Conservation (phyloP, 148 eudicot genomes). For the Spergularia marina region DNA sequence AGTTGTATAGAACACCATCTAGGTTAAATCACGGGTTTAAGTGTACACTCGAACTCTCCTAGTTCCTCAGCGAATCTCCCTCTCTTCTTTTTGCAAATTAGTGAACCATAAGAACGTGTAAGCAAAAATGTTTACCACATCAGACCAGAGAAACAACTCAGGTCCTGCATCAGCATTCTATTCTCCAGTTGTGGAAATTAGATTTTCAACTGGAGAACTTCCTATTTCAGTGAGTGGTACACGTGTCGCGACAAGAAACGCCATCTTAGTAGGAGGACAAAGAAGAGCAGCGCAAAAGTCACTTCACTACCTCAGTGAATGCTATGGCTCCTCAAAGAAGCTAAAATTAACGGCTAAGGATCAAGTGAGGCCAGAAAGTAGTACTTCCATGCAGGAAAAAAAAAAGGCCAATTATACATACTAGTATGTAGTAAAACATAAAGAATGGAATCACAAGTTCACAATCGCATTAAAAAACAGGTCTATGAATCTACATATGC, state of each 20-base stretch:
- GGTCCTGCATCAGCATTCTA: slow-evolving; percentile 21
- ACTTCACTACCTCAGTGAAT: neutral
- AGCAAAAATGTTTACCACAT: slow-evolving; percentile 6
- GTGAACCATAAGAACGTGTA: slow-evolving; percentile 21
- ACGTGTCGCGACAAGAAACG: slow-evolving; percentile 13
- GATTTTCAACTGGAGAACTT: slow-evolving; percentile 8
- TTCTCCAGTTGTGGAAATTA: slow-evolving; percentile 19
- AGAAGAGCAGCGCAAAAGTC: neutral
- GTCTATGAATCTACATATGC: slow-evolving; percentile 23
- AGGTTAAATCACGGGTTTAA: neutral
- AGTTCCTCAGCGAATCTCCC: neutral
- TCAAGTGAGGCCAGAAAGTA: slow-evolving; percentile 19
- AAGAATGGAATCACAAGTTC: slow-evolving; percentile 4
- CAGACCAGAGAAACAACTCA: slow-evolving; percentile 6
- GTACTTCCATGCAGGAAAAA: slow-evolving; percentile 4
- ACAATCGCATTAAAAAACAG: slow-evolving; percentile 11
- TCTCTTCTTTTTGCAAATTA: neutral
- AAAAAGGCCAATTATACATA: slow-evolving; percentile 11
- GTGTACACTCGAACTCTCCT: neutral
- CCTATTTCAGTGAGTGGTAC: slow-evolving; percentile 16
- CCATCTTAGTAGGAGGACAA: neutral
- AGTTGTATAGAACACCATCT: neutral
- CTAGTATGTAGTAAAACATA: slow-evolving; percentile 6
- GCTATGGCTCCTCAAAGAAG: slow-evolving; percentile 10
- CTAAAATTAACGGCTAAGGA: slow-evolving; percentile 21